Evolutionary conservation across 1,284 basidiomycete genomes (phyloP).

Genomic region (Rhodotorula sp.): DNA sequence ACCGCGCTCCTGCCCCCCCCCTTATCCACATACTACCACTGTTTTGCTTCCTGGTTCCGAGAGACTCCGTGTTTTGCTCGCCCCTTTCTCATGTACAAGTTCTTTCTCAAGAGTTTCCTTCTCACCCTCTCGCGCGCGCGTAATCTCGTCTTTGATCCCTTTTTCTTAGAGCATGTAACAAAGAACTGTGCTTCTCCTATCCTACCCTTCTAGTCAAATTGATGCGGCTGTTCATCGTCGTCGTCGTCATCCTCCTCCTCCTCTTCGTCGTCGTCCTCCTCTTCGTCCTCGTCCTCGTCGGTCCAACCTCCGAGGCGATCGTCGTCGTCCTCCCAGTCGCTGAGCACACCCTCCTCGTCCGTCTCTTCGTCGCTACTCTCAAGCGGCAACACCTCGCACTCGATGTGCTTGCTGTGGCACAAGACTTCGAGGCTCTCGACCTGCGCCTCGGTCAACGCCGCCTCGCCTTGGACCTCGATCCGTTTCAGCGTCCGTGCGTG

Average conservation of each 20-base stretch:
- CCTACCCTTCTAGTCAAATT: not conserved
- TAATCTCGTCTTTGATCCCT: not conserved
- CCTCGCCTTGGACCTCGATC: constrained; percentile 14
- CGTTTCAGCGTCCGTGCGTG: constrained; percentile 19
- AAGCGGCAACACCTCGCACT: constrained; percentile 14
- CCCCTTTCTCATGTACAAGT: too few relatives aligned
- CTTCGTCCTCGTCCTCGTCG: constrained; percentile 14
- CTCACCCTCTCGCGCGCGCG: too few relatives aligned
- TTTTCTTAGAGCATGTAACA: not conserved
- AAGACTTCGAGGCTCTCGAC: constrained; percentile 37
- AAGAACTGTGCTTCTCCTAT: not conserved
- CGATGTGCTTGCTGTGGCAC: constrained; percentile 33
- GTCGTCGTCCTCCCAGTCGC: constrained; percentile 5
- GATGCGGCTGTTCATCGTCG: not conserved
- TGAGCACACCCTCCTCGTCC: constrained; percentile 5
- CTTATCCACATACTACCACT: too few relatives aligned
- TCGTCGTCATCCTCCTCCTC: constrained; percentile 1
- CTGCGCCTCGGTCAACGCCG: constrained; percentile 26
- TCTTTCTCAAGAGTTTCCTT: too few relatives aligned
- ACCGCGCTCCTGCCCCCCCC: too few relatives aligned
- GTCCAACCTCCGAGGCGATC: not conserved
- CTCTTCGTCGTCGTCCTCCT: constrained; percentile 1
- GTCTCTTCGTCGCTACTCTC: not conserved
- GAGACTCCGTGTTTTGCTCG: too few relatives aligned
- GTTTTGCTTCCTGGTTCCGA: too few relatives aligned